Evolutionary conservation across 768 basidiomycete genomes (phyloP).

Genomic region (Agaricus subrufescens): DNA sequence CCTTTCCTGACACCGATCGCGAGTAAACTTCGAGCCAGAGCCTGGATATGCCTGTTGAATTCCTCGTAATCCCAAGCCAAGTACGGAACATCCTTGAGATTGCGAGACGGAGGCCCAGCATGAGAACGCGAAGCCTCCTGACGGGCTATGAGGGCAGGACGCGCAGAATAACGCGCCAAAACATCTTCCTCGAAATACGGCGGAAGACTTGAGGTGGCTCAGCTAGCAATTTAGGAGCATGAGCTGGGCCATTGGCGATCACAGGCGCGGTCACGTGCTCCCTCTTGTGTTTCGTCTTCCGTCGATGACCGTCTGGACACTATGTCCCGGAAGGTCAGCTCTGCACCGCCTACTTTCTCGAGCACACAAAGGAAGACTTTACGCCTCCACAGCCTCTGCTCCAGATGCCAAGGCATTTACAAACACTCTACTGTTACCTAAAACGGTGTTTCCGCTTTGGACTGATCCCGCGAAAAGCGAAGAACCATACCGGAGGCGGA

Average conservation of each 20-base stretch:
- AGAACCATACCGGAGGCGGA: constrained; percentile 49
- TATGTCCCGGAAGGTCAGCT: constrained; percentile 3
- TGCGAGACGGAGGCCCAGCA: constrained; percentile 54
- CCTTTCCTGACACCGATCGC: constrained; percentile 68
- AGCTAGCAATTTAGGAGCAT: no score
- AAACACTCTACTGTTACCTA: constrained; percentile 73
- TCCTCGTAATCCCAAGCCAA: constrained; percentile 74
- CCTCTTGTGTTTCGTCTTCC: no score
- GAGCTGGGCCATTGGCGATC: no score
- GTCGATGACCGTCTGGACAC: constrained; percentile 4
- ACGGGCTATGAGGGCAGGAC: constrained; percentile 63
- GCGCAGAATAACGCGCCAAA: constrained; percentile 38
- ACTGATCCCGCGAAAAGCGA: constrained; percentile 62
- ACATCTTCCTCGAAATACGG: constrained; percentile 59
- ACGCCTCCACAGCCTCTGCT: not conserved
- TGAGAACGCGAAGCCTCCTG: constrained; percentile 54
- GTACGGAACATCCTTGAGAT: constrained; percentile 42
- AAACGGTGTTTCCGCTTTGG: constrained; percentile 75
- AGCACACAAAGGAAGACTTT: not conserved
- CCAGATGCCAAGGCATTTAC: constrained; percentile 38
- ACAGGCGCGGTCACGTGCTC: no score
- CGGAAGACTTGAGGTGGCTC: constrained; percentile 25
- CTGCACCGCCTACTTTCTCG: not conserved
- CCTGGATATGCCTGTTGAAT: constrained; percentile 60
- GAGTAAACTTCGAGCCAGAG: constrained; percentile 67